Evolutionary conservation across 768 basidiomycete species (phyloP).

Genomic region (Mycena maculata): DNA sequence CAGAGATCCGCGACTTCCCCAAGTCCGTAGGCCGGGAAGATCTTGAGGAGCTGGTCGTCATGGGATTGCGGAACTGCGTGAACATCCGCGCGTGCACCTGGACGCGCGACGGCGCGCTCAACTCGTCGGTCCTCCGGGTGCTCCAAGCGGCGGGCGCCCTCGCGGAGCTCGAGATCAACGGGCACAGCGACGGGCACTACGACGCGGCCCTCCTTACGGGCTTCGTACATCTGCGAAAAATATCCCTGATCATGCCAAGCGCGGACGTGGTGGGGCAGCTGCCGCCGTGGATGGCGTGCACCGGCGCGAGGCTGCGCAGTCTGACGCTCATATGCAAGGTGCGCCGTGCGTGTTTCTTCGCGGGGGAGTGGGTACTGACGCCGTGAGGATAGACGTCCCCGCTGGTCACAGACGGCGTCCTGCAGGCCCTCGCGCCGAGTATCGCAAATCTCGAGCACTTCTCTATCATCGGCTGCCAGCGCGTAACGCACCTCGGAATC

Average conservation of each 20-base stretch:
- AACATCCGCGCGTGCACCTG: constrained; percentile 75
- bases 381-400: too few species aligned
- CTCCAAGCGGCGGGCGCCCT: constrained; percentile 57
- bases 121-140: constrained; percentile 66
- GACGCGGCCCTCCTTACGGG: constrained; percentile 60
- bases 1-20: constrained; percentile 83
- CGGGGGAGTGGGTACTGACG: background rate
- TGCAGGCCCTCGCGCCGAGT: constrained; percentile 61
- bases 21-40: constrained; percentile 54
- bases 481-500: constrained; percentile 72
- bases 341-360: constrained; percentile 27
- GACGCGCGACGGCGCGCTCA: constrained; percentile 84
- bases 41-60: constrained; percentile 54
- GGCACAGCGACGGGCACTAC: constrained; percentile 67
- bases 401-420: constrained; percentile 66
- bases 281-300: constrained; percentile 60
- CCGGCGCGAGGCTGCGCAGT: constrained; percentile 59
- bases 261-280: constrained; percentile 61
- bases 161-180: constrained; percentile 77
- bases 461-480: constrained; percentile 74
- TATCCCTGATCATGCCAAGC: constrained; percentile 84
- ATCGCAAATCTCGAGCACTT: constrained; percentile 66
- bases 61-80: constrained; percentile 69
- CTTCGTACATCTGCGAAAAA: constrained; percentile 63
- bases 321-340: constrained; percentile 82